A percentile compares a stretch with the other conserved stretches of the same genome.
phyloP scores from a whole-genome alignment of 306 rosid genomes.

The Dryas drummondii region DNA sequence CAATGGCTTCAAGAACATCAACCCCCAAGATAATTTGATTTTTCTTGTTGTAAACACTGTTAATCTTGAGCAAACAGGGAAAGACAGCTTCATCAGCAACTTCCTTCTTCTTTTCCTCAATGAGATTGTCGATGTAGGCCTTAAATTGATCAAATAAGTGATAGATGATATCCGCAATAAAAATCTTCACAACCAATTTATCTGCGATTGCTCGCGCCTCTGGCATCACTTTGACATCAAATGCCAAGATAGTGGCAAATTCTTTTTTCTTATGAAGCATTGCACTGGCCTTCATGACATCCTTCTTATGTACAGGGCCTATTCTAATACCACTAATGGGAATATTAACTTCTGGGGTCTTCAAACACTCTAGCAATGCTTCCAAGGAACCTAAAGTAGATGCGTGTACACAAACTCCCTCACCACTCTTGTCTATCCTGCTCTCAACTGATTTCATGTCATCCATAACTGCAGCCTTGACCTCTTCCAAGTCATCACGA shows the following conservation, averaged over 20 bases:
- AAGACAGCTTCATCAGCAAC: slow-evolving; percentile 92
- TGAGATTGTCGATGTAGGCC: slow-evolving; percentile 82
- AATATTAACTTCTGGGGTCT: slow-evolving; percentile 82
- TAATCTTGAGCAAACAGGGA: slow-evolving; percentile 78
- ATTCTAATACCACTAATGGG: slow-evolving; percentile 93
- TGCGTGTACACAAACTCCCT: slow-evolving; percentile 97
- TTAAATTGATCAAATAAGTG: slow-evolving; percentile 89
- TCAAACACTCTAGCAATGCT: slow-evolving; percentile 89
- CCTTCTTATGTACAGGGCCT: slow-evolving; percentile 97
- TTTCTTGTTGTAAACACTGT: slow-evolving; percentile 86
- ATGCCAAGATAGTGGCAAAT: slow-evolving; percentile 83
- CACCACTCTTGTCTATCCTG: slow-evolving; percentile 89
- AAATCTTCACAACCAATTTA: slow-evolving; percentile 76
- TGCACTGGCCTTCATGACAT: slow-evolving; percentile 93
- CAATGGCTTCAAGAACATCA: slow-evolving; percentile 83
- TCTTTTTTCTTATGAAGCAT: slow-evolving; percentile 94
- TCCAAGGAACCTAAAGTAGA: slow-evolving; percentile 95
- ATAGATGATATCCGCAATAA: slow-evolving; percentile 88
- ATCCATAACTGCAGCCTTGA: slow-evolving; percentile 74
- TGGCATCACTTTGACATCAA: slow-evolving; percentile 95
- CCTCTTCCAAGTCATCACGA: slow-evolving; percentile 72
- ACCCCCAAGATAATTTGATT: slow-evolving; percentile 95
- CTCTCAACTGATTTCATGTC: slow-evolving; percentile 79
- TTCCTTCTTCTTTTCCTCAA: slow-evolving; percentile 93
- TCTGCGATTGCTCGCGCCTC: slow-evolving; percentile 92